A percentile compares a stretch with the other conserved stretches of the same genome.
These are phyloP conservation scores for Beauveria asiatica DNA, from an alignment of 2,329 filamentous ascomycete genomes.

Conservation along the genomic window DNA sequence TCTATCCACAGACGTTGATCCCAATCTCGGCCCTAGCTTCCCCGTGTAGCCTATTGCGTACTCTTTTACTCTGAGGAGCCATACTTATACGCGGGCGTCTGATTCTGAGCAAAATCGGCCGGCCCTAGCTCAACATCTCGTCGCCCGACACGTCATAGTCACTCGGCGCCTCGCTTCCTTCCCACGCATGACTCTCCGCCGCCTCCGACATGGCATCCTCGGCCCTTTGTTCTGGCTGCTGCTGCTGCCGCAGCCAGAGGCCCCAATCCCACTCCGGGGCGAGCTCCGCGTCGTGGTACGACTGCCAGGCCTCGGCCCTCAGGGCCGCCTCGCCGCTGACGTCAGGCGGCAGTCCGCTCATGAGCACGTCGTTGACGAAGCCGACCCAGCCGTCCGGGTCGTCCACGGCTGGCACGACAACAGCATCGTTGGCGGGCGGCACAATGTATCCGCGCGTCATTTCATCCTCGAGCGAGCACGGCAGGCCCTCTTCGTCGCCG, in stretches of 20 bases:
- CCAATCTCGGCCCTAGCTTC: background rate
- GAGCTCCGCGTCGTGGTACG: conserved; percentile 13
- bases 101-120: no score
- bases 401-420: conserved; percentile 13
- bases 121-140: no score
- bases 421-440: conserved; percentile 12
- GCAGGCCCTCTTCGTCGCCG: background rate
- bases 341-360: conserved; percentile 16
- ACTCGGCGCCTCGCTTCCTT: no score
- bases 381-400: conserved; percentile 19
- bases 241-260: conserved; percentile 13
- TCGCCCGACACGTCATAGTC: no score
- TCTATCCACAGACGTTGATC: conserved; percentile 7
- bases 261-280: conserved; percentile 17
- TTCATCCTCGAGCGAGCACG: conserved; percentile 23
- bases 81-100: background rate
- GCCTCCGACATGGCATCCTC: background rate
- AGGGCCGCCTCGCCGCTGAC: conserved; percentile 19
- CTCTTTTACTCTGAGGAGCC: no score
- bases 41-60: no score
- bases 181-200: no score
- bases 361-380: conserved; percentile 20
- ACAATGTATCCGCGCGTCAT: conserved; percentile 25
- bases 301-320: conserved; percentile 17
- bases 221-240: background rate